Evolutionary conservation across 2,329 filamentous ascomycete genomes (phyloP), one percentile per base, ranked within the genome.

Genomic region (Fonsecaea erecta): DNA sequence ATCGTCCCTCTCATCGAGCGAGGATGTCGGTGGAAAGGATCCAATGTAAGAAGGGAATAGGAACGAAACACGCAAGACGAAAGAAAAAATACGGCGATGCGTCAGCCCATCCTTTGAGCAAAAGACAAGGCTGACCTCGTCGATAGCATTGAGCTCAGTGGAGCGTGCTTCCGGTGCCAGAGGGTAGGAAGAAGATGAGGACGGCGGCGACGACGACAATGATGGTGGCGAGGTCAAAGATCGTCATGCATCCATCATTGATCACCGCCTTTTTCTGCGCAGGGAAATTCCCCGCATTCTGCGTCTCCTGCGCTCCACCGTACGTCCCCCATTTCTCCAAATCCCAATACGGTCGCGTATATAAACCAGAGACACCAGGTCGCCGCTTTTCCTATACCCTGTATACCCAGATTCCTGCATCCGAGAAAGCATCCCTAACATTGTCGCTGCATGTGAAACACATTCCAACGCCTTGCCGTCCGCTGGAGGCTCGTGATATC

Each of bases 31-130:
- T 21, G n/a, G 43, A 11, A 8, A 34, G 32, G 2, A 48, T 24
- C 43, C 43, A 48, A 24, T 24, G 43, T 24, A 11, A 48, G 43
- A 48, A 12, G 7, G 6, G 16, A 48, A 21, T 9, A 24, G 12
- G 28, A 21, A 48, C 18, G 43, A 24, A 48, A 24, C 18, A 12
- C 43, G 43, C 43, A 48, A 24, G 43, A 24, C 8, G 14, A 48
- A 46, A 12, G 43, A 48, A 48, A 48, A 14, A n/a, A 30, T 18
- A 11, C 21, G n/a, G n/a, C 52, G 32, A 32, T n/a, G 6, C 8
- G 26, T 88, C 88, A 77, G 43, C 43, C 21, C 43, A 48, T 24
- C 24, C 43, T 18, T 24, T 11, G 43, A 48, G 43, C 43, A 48
- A 24, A 7, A 48, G n/a, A 48, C 43, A 24, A 48, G 43, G 43